A percentile compares a stretch with the other conserved stretches of the same genome.
Conservation (phyloP, 106 monocot genomes). For the Posidonia australis region DNA sequence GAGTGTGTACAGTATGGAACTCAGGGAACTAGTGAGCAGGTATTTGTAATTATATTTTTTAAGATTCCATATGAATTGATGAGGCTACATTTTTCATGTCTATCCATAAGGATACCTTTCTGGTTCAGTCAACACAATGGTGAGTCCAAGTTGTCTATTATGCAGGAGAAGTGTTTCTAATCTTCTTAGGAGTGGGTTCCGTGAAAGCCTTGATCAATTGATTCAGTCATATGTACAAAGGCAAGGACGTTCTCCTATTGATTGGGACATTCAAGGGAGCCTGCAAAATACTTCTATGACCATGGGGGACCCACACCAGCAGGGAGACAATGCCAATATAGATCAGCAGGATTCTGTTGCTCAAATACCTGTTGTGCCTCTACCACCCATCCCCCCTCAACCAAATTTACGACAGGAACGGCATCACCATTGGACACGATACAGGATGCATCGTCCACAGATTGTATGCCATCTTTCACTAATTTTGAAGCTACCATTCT, state of each 20-base stretch:
- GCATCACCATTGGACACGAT: conserved; percentile 48
- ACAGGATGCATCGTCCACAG: conserved; percentile 51
- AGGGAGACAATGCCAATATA: conserved; percentile 23
- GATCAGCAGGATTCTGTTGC: conserved; percentile 27
- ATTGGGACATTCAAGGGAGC: conserved; percentile 45
- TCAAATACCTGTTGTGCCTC: conserved; percentile 29
- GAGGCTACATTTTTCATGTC: neutral
- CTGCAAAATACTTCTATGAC: conserved; percentile 15
- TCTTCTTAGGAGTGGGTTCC: conserved; percentile 85
- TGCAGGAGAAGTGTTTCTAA: conserved; percentile 92
- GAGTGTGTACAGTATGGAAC: conserved; percentile 72
- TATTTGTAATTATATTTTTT: conserved; percentile 4
- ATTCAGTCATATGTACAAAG: conserved; percentile 86
- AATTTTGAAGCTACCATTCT: too few species aligned
- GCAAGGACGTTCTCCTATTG: conserved; percentile 40
- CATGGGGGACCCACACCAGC: conserved; percentile 29
- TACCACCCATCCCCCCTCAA: conserved; percentile 53
- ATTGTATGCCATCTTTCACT: conserved; percentile 24
- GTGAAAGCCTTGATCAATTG: conserved; percentile 75
- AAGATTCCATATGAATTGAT: neutral
- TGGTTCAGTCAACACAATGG: neutral
- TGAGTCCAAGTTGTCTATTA: neutral
- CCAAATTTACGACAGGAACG: neutral
- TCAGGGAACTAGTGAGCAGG: conserved; percentile 91
- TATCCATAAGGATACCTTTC: neutral